phyloP scores from a whole-genome alignment of 2,329 filamentous ascomycete genomes.

The Colletotrichum salicis region DNA sequence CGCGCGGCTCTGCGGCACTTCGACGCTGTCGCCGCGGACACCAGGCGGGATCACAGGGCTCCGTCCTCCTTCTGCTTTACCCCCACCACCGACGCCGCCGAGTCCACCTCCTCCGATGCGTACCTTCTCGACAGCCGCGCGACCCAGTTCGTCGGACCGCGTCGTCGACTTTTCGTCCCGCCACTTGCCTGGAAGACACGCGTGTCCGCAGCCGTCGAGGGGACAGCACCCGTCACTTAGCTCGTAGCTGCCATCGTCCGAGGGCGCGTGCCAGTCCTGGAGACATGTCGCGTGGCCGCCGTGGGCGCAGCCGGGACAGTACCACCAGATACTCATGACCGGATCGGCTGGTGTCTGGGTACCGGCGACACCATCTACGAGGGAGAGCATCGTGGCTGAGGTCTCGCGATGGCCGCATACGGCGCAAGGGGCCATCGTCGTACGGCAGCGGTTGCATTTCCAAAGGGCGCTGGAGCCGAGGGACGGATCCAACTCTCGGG shows the following conservation, averaged over 20 bases:
- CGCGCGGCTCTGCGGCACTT: slow-evolving; percentile 68
- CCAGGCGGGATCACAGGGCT: slow-evolving; percentile 28
- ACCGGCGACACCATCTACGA: slow-evolving; percentile 18
- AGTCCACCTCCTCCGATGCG: slow-evolving; percentile 39
- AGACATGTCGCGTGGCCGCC: slow-evolving; percentile 71
- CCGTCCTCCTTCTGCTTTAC: slow-evolving; percentile 41
- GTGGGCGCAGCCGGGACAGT: slow-evolving; percentile 70
- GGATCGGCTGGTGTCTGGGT: slow-evolving; percentile 36
- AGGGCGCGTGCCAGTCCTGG: slow-evolving; percentile 65
- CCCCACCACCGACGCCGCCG: slow-evolving; percentile 30
- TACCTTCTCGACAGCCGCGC: slow-evolving; percentile 57
- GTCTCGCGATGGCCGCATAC: slow-evolving; percentile 66
- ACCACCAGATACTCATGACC: slow-evolving; percentile 67
- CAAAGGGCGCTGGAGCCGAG: slow-evolving; percentile 59
- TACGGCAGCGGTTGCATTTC: slow-evolving; percentile 66
- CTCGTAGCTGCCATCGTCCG: slow-evolving; percentile 39
- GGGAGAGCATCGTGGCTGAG: slow-evolving; percentile 48
- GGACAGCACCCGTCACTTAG: slow-evolving; percentile 69
- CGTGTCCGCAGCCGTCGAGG: slow-evolving; percentile 72
- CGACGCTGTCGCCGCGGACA: slow-evolving; percentile 61
- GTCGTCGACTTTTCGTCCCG: slow-evolving; percentile 58
- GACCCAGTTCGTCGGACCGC: slow-evolving; percentile 63
- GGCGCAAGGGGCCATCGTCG: slow-evolving; percentile 65
- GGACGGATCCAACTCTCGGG: slow-evolving; percentile 63
- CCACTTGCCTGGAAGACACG: slow-evolving; percentile 68